Evolutionary conservation across 106 monocot genomes (phyloP).

Genomic region (Dendrobium nobile): DNA sequence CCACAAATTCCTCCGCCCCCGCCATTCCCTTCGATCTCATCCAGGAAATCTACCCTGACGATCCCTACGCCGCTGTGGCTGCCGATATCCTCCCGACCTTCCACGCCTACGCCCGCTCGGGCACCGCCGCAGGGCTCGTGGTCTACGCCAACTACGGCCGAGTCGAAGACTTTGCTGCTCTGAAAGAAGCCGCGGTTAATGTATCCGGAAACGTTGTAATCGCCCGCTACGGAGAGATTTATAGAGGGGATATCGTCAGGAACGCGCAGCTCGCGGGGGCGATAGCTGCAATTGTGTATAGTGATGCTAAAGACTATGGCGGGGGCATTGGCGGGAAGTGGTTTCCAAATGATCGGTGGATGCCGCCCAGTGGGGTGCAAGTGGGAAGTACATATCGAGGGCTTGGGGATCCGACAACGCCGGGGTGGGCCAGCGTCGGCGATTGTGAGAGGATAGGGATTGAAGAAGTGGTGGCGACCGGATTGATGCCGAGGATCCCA

Average conservation of each 20-base stretch:
- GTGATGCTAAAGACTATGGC: slow-evolving; percentile 51
- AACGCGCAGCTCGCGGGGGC: slow-evolving; percentile 62
- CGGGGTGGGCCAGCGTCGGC: slow-evolving; percentile 58
- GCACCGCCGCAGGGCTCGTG: slow-evolving; percentile 37
- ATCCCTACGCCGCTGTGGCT: slow-evolving; percentile 28
- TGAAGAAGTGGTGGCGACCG: slow-evolving; percentile 27
- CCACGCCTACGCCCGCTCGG: slow-evolving; percentile 63
- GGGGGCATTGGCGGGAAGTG: slow-evolving; percentile 10
- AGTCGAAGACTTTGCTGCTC: slow-evolving; percentile 42
- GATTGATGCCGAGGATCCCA: slow-evolving; percentile 40
- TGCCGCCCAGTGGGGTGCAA: slow-evolving; percentile 72
- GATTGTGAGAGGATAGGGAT: slow-evolving; percentile 45
- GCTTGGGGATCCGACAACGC: slow-evolving; percentile 64
- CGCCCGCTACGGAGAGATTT: slow-evolving; percentile 64
- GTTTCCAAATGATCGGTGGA: slow-evolving; percentile 44
- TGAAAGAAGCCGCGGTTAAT: slow-evolving; percentile 29
- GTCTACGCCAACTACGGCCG: slow-evolving; percentile 76
- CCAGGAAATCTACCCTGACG: slow-evolving; percentile 30
- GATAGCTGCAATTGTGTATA: slow-evolving; percentile 41
- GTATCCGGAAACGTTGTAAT: slow-evolving; percentile 43
- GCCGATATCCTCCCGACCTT: slow-evolving; percentile 42
- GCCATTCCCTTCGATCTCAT: slow-evolving; percentile 19
- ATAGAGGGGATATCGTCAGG: slow-evolving; percentile 64
- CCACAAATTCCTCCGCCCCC: not conserved
- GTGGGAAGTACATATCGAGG: slow-evolving; percentile 47